A percentile compares a stretch with the other conserved stretches of the same genome.
These are phyloP conservation scores for Paxillus involutus DNA, from an alignment of 768 basidiomycete genomes.

Conservation along the genomic window DNA sequence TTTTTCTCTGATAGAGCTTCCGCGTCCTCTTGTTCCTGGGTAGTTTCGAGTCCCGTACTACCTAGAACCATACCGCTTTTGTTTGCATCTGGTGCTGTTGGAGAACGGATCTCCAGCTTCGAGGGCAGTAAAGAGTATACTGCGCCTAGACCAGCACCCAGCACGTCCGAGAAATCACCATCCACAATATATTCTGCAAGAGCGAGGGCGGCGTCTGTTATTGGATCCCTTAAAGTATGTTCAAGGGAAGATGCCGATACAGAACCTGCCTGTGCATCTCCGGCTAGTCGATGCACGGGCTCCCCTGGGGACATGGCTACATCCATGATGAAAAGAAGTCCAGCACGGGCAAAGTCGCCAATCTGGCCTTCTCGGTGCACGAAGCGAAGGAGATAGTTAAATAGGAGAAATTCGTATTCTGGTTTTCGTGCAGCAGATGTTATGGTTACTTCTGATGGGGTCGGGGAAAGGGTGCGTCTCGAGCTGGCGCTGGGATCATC, in stretches of 20 bases:
- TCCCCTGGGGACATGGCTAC: conserved; percentile 88
- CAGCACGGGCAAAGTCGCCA: conserved; percentile 91
- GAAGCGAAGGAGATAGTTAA: conserved; percentile 93
- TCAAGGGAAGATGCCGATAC: conserved; percentile 23
- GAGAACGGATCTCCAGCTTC: conserved; percentile 72
- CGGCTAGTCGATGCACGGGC: conserved; percentile 39
- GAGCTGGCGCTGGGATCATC: conserved; percentile 7
- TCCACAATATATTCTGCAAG: conserved; percentile 93
- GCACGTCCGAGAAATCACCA: conserved; percentile 98
- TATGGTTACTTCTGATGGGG: conserved; percentile 58
- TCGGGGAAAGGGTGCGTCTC: conserved; percentile 49
- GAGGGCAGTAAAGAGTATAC: conserved; percentile 90
- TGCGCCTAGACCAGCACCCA: conserved; percentile 89
- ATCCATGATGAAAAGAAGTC: conserved; percentile 92
- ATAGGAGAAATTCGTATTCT: conserved; percentile 94
- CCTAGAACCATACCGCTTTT: conserved; percentile 73
- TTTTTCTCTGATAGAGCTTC: conserved; percentile 50
- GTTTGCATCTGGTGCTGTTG: conserved; percentile 36
- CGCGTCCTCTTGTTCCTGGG: conserved; percentile 58
- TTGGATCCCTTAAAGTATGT: conserved; percentile 50
- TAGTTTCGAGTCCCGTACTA: conserved; percentile 50
- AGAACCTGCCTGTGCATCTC: conserved; percentile 31
- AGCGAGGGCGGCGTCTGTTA: conserved; percentile 82
- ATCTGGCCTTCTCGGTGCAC: conserved; percentile 93
- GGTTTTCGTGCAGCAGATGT: conserved; percentile 62